phyloP scores from a whole-genome alignment of 345 rosid genomes.

The Limnanthes douglasii region DNA sequence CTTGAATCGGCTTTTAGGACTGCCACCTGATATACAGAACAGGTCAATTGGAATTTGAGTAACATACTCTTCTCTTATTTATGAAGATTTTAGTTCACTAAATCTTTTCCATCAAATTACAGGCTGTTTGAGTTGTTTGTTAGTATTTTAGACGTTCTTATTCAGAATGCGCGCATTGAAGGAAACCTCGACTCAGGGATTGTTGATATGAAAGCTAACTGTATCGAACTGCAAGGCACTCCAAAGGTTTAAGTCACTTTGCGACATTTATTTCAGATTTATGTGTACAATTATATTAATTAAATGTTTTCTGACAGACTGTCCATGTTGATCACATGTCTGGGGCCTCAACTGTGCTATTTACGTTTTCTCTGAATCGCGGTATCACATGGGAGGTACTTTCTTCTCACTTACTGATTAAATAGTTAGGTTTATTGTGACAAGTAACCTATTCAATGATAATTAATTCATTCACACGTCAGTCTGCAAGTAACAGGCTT shows the following conservation, averaged over 20 bases:
- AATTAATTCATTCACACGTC: conserved; percentile 8
- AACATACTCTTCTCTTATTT: background rate
- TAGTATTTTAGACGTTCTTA: conserved; percentile 69
- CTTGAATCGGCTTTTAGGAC: conserved; percentile 83
- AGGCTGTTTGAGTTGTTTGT: conserved; percentile 92
- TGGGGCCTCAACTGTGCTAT: conserved; percentile 83
- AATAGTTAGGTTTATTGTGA: conserved; percentile 4
- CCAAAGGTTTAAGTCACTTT: conserved; percentile 57
- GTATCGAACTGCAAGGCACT: conserved; percentile 57
- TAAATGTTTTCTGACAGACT: conserved; percentile 30
- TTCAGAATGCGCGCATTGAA: conserved; percentile 90
- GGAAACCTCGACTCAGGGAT: conserved; percentile 94
- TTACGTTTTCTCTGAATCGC: conserved; percentile 86
- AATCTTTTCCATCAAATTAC: conserved; percentile 13
- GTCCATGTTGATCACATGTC: conserved; percentile 95
- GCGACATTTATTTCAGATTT: conserved; percentile 8
- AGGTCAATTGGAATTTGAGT: conserved; percentile 19
- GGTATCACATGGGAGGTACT: conserved; percentile 92
- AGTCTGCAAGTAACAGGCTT: conserved; percentile 72
- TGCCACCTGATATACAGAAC: conserved; percentile 96
- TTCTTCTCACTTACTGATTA: conserved; percentile 2
- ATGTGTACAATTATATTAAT: conserved; percentile 13
- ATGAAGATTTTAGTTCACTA: conserved; percentile 11
- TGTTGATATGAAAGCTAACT: conserved; percentile 89
- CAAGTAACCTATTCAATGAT: conserved; percentile 1